Conservation (phyloP, 257 asterid species). For the Schizonepeta tenuifolia region DNA sequence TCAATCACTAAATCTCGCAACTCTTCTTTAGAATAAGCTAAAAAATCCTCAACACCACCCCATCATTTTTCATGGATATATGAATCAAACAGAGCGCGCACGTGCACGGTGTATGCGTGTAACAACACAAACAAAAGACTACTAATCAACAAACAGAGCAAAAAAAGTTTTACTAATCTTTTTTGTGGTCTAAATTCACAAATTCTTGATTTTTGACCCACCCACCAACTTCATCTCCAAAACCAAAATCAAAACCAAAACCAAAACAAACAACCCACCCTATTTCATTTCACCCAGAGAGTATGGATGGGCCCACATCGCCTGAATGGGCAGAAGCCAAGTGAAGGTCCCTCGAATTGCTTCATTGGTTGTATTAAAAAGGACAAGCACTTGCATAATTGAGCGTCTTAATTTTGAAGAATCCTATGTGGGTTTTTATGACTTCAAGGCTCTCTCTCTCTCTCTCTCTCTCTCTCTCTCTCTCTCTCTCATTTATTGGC, state of each 20-base stretch:
- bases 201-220: constrained; percentile 23
- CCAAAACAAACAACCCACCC: background rate
- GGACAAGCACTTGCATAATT: constrained; percentile 50
- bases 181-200: constrained; percentile 33
- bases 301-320: constrained; percentile 29
- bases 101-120: constrained; percentile 31
- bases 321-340: constrained; percentile 27
- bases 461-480: background rate
- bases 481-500: background rate
- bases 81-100: constrained; percentile 9
- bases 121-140: constrained; percentile 6
- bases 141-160: background rate
- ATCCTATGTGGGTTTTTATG: constrained; percentile 60
- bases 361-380: constrained; percentile 39
- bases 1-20: background rate
- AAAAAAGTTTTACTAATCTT: constrained; percentile 26
- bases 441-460: constrained; percentile 34
- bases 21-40: background rate
- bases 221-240: background rate
- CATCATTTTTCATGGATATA: background rate
- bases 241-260: no score
- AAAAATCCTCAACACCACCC: background rate
- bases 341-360: constrained; percentile 41
- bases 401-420: constrained; percentile 44
- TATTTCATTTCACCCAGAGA: background rate